Evolutionary conservation across 176 grass and related monocot genomes (phyloP), one percentile per base, ranked within the genome.

Genomic region (Hordeum marinum): DNA sequence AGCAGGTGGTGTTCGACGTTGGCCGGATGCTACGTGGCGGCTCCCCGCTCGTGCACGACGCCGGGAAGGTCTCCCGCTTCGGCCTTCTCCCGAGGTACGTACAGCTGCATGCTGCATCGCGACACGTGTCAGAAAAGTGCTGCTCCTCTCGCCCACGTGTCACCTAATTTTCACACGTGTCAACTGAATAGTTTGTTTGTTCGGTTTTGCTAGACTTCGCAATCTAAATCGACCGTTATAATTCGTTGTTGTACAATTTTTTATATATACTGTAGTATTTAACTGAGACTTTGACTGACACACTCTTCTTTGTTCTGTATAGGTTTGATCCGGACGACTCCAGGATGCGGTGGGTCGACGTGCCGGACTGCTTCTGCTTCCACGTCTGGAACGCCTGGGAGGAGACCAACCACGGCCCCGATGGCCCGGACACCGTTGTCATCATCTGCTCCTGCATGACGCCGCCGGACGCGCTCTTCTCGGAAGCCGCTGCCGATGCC

Each of bases 331-430:
- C n/a, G 54, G 46, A 92, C 43, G 82, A 87, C 6, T 83, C 86
- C 1, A 45, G 88, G 67, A 86, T 92, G n/a, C 25, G 20, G 77
- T 92, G 90, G 90, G 74, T 92, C 6, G 90, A 92, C 39, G 83
- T 92, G 58, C 90, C 90, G 40, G 90, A 89, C 8, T 86, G 90
- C 27, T 92, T 92, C 83, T 89, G 90, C 83, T 92, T 92, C 83
- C 90, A 92, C 77, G 63, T 92, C 9, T 92, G 87, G 90, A 92
- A 92, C 50, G 78, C 29, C 7, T 35, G 63, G 63, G 63, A 66
- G 63, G 63, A 66, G 29, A 42, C 37, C 9, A 21, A 24, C 68
- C 4, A 11, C 2, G 11, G 3, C 39, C 11, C 9, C 90, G 83
- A 83, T 7, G 1, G n/a, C 9, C 21, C 21, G 9, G 58, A 4